phyloP scores from a whole-genome alignment of 2,329 filamentous ascomycete genomes.

The Lasiodiplodia sp. region DNA sequence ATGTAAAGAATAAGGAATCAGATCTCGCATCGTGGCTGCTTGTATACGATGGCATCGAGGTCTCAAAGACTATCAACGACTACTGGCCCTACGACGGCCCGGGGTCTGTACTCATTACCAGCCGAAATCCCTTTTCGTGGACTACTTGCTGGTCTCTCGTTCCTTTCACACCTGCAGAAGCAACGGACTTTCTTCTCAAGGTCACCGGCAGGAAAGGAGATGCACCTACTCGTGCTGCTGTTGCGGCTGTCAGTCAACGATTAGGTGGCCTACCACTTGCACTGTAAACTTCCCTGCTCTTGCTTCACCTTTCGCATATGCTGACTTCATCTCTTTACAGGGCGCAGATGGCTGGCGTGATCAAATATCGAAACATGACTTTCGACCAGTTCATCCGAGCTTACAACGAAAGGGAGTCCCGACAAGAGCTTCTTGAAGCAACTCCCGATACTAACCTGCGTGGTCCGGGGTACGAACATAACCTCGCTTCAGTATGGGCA shows the following conservation, averaged over 20 bases:
- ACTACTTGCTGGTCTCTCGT: not conserved
- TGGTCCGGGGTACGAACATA: slow-evolving; percentile 16
- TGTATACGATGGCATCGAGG: slow-evolving; percentile 32
- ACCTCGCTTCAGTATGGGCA: slow-evolving; percentile 31
- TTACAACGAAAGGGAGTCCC: slow-evolving; percentile 26
- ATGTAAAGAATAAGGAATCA: not conserved
- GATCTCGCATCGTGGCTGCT: slow-evolving; percentile 32
- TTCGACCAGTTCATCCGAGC: slow-evolving; percentile 32
- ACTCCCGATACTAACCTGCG: not conserved
- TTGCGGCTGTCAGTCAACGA: slow-evolving; percentile 20
- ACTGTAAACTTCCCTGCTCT: slow-evolving; percentile 1
- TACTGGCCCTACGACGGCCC: slow-evolving; percentile 32
- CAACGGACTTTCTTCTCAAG: not conserved
- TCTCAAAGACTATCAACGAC: slow-evolving; percentile 22
- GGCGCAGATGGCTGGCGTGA: slow-evolving; percentile 36
- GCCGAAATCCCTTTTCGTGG: slow-evolving; percentile 26
- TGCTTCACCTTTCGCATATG: not conserved
- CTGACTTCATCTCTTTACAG: not conserved
- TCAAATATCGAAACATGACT: slow-evolving; percentile 29
- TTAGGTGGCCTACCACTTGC: slow-evolving; percentile 35
- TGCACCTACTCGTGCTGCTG: not conserved
- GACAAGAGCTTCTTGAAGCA: not conserved
- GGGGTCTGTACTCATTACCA: slow-evolving; percentile 33
- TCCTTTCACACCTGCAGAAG: not conserved
- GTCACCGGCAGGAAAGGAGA: not conserved